phyloP scores from a whole-genome alignment of 2,329 filamentous ascomycete species.

The Curvularia lunata region DNA sequence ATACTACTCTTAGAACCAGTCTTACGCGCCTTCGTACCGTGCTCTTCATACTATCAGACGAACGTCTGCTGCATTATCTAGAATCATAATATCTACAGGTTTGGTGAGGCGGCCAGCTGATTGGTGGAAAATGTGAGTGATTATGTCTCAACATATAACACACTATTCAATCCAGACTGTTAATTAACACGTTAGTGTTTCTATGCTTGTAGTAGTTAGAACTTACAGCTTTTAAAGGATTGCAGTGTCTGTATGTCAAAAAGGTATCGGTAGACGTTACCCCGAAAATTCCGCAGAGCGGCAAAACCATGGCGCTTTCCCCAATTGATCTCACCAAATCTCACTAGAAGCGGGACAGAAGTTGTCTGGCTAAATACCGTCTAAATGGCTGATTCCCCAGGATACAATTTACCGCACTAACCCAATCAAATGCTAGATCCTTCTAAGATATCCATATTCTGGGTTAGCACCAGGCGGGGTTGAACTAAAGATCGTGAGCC shows the following conservation, averaged over 20 bases:
- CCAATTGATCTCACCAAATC: background rate
- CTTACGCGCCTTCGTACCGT: too few relatives aligned
- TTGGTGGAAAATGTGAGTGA: too few relatives aligned
- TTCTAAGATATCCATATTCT: background rate
- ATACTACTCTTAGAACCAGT: too few relatives aligned
- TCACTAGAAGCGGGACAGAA: background rate
- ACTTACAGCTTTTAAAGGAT: background rate
- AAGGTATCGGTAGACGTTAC: background rate
- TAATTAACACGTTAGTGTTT: background rate
- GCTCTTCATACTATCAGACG: too few relatives aligned
- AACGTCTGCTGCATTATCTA: too few relatives aligned
- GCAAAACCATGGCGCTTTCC: background rate
- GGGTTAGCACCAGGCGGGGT: background rate
- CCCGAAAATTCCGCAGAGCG: background rate
- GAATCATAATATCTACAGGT: too few relatives aligned
- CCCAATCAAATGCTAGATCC: background rate
- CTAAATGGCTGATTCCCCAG: background rate
- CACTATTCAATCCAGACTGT: too few relatives aligned
- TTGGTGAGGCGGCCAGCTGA: too few relatives aligned
- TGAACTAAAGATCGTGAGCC: background rate
- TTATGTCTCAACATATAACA: too few relatives aligned
- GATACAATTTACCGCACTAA: background rate
- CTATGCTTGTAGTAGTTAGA: background rate
- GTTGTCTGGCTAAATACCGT: constrained; percentile 2
- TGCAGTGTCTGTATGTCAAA: background rate